These are phyloP conservation scores for Curvularia verruculosa DNA, from an alignment of 2,329 filamentous ascomycete genomes.

Conservation along the genomic window DNA sequence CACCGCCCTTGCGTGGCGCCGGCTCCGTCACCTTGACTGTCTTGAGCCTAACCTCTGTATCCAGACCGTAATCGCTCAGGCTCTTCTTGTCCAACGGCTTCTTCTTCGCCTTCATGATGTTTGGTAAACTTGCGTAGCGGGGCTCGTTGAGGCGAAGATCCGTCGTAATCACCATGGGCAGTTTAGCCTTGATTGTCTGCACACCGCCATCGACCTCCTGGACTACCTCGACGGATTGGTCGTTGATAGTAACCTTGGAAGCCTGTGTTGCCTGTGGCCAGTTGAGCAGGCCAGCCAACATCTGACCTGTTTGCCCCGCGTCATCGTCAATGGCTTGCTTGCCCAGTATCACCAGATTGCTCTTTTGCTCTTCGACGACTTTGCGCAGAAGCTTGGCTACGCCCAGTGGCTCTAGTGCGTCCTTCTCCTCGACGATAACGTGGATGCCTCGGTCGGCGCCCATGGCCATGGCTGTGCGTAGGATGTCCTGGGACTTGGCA, in stretches of 20 bases:
- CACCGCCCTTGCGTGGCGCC: slow-evolving; percentile 83
- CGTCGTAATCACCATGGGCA: slow-evolving; percentile 94
- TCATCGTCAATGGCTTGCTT: slow-evolving; percentile 99
- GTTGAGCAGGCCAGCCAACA: slow-evolving; percentile 88
- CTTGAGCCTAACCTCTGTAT: slow-evolving; percentile 78
- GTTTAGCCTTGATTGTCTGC: slow-evolving; percentile 82
- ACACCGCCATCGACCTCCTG: slow-evolving; percentile 95
- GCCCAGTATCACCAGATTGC: slow-evolving; percentile 90
- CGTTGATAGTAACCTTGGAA: slow-evolving; percentile 77
- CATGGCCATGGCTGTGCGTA: slow-evolving; percentile 98
- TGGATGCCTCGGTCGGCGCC: slow-evolving; percentile 91
- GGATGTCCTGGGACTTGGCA: slow-evolving; percentile 81
- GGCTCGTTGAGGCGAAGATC: slow-evolving; percentile 95
- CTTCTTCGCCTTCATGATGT: slow-evolving; percentile 99
- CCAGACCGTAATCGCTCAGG: slow-evolving; percentile 75
- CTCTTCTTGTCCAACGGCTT: slow-evolving; percentile 96
- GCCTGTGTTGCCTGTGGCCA: slow-evolving; percentile 98
- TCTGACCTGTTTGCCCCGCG: slow-evolving; percentile 93
- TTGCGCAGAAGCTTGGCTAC: slow-evolving; percentile 87
- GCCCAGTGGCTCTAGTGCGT: slow-evolving; percentile 86
- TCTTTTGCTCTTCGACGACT: slow-evolving; percentile 81
- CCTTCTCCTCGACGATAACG: slow-evolving; percentile 63
- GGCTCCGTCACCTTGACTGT: slow-evolving; percentile 91
- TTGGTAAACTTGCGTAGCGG: slow-evolving; percentile 90
- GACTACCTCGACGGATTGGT: slow-evolving; percentile 75